A percentile compares a stretch with the other conserved stretches of the same genome.
These are phyloP conservation scores for Eimeria maxima DNA, from an alignment of 169 alveolate genomes.

Conservation along the genomic window DNA sequence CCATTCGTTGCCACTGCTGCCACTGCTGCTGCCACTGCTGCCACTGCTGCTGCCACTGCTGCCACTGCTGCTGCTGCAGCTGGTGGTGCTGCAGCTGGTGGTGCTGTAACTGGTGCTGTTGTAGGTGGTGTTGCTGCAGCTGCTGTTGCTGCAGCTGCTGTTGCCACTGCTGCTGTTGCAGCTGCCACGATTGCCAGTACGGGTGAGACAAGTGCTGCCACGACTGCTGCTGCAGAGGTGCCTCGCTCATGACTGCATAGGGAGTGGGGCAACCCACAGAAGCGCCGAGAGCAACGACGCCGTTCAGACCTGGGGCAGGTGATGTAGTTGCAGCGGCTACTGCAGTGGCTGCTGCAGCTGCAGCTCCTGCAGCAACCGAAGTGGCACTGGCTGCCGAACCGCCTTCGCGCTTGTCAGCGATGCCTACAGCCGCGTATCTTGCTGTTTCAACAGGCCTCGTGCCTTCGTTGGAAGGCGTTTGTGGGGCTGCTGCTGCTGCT, in stretches of 20 bases:
- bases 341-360: constrained; percentile 37
- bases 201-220: constrained; percentile 45
- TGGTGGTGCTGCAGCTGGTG: constrained; percentile 27
- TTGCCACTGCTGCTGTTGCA: constrained; percentile 20
- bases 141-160: constrained; percentile 39
- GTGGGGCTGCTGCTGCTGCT: constrained; percentile 21
- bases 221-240: constrained; percentile 32
- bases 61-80: not conserved
- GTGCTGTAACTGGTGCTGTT: constrained; percentile 1
- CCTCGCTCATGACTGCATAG: constrained; percentile 50
- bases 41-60: constrained; percentile 28
- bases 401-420: constrained; percentile 13
- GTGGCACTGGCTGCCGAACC: constrained; percentile 41
- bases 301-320: not conserved
- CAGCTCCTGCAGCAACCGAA: not conserved
- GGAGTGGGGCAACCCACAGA: constrained; percentile 54
- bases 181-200: constrained; percentile 64
- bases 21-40: constrained; percentile 67
- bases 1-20: constrained; percentile 71
- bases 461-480: not conserved
- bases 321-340: not conserved
- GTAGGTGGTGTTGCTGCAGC: constrained; percentile 14
- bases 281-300: constrained; percentile 30
- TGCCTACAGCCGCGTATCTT: constrained; percentile 12
- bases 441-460: constrained; percentile 9